Conservation (phyloP, 306 rosid species). For the Cicer arietinum region DNA sequence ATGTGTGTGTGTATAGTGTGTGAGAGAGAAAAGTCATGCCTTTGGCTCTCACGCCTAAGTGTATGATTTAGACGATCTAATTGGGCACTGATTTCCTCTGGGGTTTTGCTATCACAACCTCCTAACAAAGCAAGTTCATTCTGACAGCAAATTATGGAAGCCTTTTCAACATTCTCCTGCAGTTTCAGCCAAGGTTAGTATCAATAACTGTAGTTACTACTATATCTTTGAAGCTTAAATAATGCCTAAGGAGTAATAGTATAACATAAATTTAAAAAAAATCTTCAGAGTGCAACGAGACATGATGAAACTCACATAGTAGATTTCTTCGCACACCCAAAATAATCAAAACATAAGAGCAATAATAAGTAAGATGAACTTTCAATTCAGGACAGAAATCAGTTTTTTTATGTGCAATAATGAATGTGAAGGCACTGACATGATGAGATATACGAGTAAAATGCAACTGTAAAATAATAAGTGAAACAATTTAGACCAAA, state of each 20-base stretch:
- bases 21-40: slow-evolving; percentile 48
- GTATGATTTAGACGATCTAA: slow-evolving; percentile 63
- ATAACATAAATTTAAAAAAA: slow-evolving; percentile 1
- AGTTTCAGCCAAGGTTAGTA: slow-evolving; percentile 46
- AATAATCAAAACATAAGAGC: background rate
- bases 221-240: background rate
- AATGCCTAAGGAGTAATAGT: background rate
- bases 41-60: slow-evolving; percentile 69
- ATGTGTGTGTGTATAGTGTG: background rate
- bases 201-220: slow-evolving; percentile 35
- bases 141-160: slow-evolving; percentile 79
- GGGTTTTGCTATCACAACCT: slow-evolving; percentile 69
- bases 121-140: slow-evolving; percentile 67
- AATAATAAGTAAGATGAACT: slow-evolving; percentile 4
- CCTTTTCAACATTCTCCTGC: slow-evolving; percentile 73
- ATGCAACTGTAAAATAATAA: slow-evolving; percentile 14
- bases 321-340: slow-evolving; percentile 11
- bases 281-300: background rate
- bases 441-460: slow-evolving; percentile 7
- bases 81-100: slow-evolving; percentile 78
- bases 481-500: background rate
- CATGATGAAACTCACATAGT: slow-evolving; percentile 26
- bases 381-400: slow-evolving; percentile 4
- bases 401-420: background rate
- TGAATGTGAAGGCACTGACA: background rate